Evolutionary conservation across 2,329 filamentous ascomycete genomes (phyloP), one percentile per base, ranked within the genome.

Genomic region (Periconia digitata): DNA sequence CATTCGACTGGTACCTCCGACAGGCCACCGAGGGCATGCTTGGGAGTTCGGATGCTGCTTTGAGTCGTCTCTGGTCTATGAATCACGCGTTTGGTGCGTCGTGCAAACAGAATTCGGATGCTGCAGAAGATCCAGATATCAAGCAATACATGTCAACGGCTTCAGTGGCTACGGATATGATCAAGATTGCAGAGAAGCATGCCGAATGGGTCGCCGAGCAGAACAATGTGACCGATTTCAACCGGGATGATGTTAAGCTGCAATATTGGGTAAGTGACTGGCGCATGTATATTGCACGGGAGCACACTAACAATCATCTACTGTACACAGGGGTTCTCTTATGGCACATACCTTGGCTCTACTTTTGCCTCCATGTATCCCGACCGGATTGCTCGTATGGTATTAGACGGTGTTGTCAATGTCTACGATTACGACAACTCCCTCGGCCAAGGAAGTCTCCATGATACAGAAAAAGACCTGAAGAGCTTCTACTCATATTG

Each of bases 161-260:
- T 1, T 73, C 71, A 20, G 74, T 76, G 2, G 77, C 75, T 2
- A 63, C 72, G 34, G 77, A 81, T 50, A 79, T 80, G 75, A 60
- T 80, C 7, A 71, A 74, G 35, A 70, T 80, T 29, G 65, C 74
- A 10, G 77, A 80, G 50, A 66, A 57, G 24, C 69, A 76, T 36
- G 74, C 68, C 7, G 65, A 72, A 21, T 74, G 60, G 49, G 62
- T 56, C 6, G 56, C 53, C 8, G 43, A 59, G 4, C 35, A 58
- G 23, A 21, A 29, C 48, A 40, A 8, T 20, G 46, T 12, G 24
- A 23, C 43, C 29, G 34, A 10, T 35, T 39, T 27, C 52, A n/a
- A n/a, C n/a, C n/a, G n/a, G n/a, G 53, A 40, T 8, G 8, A 13
- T 20, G 39, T 38, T 27, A 39, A 49, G 17, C 37, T 44, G 3